Conservation (phyloP, 2,329 filamentous ascomycete species). For the Bimuria novae-zelandiae region DNA sequence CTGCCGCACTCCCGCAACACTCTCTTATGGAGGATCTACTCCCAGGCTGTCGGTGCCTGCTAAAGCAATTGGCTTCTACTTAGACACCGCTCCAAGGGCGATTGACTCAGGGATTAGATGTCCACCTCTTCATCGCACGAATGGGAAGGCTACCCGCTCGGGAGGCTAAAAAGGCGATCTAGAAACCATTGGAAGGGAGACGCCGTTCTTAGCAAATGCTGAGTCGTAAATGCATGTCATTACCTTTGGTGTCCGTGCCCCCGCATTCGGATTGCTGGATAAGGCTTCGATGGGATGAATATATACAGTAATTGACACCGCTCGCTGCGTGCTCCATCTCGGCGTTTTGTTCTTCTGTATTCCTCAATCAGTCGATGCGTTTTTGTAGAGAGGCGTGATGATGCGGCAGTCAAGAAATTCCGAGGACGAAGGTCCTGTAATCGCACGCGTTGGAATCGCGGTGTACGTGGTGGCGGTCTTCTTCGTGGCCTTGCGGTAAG, state of each 20-base stretch:
- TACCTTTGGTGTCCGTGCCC: not conserved
- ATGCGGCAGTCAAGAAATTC: slow-evolving; percentile 4
- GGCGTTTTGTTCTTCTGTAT: not conserved
- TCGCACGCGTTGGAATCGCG: slow-evolving; percentile 30
- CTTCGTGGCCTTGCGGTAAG: slow-evolving; percentile 30
- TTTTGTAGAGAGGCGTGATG: not conserved
- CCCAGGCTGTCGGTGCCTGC: slow-evolving; percentile 2
- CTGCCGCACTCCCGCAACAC: slow-evolving; percentile 4
- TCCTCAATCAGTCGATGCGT: not conserved
- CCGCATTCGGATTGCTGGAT: not conserved
- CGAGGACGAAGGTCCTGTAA: slow-evolving; percentile 26
- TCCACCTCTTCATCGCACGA: not conserved
- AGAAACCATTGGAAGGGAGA: not conserved
- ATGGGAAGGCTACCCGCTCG: not conserved
- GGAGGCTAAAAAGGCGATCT: not conserved
- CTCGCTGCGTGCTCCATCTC: not conserved
- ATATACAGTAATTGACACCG: not conserved
- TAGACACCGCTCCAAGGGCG: not conserved
- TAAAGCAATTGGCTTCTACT: not conserved
- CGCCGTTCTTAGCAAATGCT: not conserved
- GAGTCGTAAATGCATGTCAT: not conserved
- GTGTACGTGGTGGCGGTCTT: slow-evolving; percentile 27
- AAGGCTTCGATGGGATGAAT: not conserved
- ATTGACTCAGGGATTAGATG: slow-evolving; percentile 1
- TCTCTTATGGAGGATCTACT: not conserved